A percentile compares a stretch with the other conserved stretches of the same genome.
phyloP scores from a whole-genome alignment of 2,329 filamentous ascomycete genomes.

The Trichoderma aggressivum region DNA sequence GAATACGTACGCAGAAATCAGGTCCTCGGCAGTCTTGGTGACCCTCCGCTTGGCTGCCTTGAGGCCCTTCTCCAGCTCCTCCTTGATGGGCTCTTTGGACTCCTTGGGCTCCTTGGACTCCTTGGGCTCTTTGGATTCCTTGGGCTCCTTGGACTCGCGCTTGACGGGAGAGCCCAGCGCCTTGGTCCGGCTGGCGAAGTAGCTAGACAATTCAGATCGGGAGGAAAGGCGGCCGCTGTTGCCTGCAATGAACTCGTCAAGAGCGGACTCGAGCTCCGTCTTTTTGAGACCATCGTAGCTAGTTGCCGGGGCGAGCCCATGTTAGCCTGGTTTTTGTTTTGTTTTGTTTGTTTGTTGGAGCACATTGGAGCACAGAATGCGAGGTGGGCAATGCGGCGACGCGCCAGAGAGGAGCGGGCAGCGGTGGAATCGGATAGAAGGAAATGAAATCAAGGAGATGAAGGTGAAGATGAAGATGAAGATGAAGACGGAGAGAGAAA shows the following conservation, averaged over 20 bases:
- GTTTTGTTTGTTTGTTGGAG: neutral
- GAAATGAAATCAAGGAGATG: neutral
- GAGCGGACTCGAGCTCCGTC: constrained; percentile 69
- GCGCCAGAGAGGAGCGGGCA: neutral
- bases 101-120: constrained; percentile 33
- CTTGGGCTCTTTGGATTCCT: constrained; percentile 33
- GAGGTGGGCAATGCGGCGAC: neutral
- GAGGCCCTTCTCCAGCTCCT: constrained; percentile 37
- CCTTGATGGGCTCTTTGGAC: constrained; percentile 35
- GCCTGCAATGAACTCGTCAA: constrained; percentile 69
- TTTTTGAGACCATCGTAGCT: constrained; percentile 74
- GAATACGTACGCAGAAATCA: constrained; percentile 43
- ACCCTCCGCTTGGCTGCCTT: constrained; percentile 46
- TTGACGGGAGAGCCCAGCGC: constrained; percentile 60
- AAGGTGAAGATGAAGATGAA: neutral
- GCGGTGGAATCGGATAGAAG: neutral
- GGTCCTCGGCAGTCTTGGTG: constrained; percentile 45
- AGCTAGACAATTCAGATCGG: constrained; percentile 65
- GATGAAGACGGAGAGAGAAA: neutral
- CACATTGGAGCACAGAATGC: neutral
- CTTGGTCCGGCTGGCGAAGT: constrained; percentile 67
- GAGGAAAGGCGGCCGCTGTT: constrained; percentile 63
- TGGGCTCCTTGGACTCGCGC: constrained; percentile 43
- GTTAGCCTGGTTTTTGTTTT: constrained; percentile 10
- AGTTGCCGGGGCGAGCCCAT: constrained; percentile 15